phyloP scores from a whole-genome alignment of 495 filamentous ascomycete genomes.

The Friedmanniomyces simplex region DNA sequence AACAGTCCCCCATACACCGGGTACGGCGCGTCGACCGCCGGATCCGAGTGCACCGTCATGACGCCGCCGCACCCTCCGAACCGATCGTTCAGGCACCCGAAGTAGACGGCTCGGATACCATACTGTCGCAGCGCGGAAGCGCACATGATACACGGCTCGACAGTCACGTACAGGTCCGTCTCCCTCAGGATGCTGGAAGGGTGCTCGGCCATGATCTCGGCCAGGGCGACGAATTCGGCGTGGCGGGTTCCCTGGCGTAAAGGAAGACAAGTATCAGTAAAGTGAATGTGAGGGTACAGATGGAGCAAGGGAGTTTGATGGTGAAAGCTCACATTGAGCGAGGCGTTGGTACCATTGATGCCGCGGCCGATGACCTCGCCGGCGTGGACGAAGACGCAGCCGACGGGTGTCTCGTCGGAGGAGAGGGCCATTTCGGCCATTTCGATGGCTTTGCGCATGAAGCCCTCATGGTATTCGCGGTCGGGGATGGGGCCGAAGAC shows the following conservation, averaged over 20 bases:
- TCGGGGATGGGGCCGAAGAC: slow-evolving; percentile 20
- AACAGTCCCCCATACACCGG: slow-evolving; percentile 73
- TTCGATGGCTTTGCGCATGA: slow-evolving; percentile 36
- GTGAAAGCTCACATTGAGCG: slow-evolving; percentile 56
- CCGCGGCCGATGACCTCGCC: slow-evolving; percentile 67
- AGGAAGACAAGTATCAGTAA: background rate
- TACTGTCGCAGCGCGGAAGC: slow-evolving; percentile 83
- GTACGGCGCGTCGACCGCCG: slow-evolving; percentile 57
- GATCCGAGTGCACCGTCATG: slow-evolving; percentile 67
- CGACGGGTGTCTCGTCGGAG: slow-evolving; percentile 85
- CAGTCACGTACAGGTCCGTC: slow-evolving; percentile 85
- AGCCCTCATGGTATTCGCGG: slow-evolving; percentile 32
- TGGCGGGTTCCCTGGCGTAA: slow-evolving; percentile 68
- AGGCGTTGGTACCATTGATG: slow-evolving; percentile 93
- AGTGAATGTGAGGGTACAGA: background rate
- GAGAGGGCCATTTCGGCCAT: slow-evolving; percentile 62
- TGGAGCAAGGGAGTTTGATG: background rate
- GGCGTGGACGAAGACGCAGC: slow-evolving; percentile 79
- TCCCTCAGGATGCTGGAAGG: slow-evolving; percentile 52
- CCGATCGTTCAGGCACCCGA: slow-evolving; percentile 88
- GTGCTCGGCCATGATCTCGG: slow-evolving; percentile 45
- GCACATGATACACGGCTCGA: slow-evolving; percentile 98
- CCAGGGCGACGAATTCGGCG: slow-evolving; percentile 83
- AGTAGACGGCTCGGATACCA: slow-evolving; percentile 72
- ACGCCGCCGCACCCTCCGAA: slow-evolving; percentile 95